Conservation (phyloP, 345 rosid genomes). For the Moricandia arvensis region DNA sequence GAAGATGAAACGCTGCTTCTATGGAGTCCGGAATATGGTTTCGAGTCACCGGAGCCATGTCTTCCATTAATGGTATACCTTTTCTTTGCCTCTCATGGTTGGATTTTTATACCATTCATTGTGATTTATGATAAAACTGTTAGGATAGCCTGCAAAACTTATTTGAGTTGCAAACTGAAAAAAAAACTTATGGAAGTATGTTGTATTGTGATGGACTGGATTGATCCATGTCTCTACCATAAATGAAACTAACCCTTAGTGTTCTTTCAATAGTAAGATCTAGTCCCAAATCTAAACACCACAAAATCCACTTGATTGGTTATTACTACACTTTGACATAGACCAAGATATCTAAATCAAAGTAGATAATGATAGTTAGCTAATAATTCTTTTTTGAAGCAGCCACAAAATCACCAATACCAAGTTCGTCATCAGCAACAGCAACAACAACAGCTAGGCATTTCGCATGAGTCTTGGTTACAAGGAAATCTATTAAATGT, state of each 20-base stretch:
- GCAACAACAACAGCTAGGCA: not conserved
- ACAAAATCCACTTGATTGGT: conserved; percentile 13
- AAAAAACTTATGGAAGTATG: not conserved
- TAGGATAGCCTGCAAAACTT: not conserved
- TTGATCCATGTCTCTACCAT: not conserved
- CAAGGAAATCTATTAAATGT: not conserved
- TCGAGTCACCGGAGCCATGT: not conserved
- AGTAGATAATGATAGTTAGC: not conserved
- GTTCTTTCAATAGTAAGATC: not conserved
- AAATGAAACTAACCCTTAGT: not conserved
- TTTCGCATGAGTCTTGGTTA: not conserved
- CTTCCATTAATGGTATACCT: not conserved
- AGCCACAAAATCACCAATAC: not conserved
- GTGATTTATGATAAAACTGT: not conserved
- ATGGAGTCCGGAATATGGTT: not conserved
- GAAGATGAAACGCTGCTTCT: not conserved
- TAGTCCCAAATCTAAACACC: not conserved
- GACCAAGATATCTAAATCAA: not conserved
- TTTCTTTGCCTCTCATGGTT: not conserved
- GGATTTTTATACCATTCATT: not conserved
- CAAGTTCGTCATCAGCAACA: not conserved
- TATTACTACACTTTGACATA: not conserved
- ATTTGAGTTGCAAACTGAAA: not conserved
- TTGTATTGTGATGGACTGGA: not conserved
- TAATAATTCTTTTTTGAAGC: not conserved